Percentiles rank a stretch among this genome's conserved stretches.
Evolutionary conservation across 2,329 filamentous ascomycete genomes (phyloP).

Genomic region (Colletotrichum spaethianum): DNA sequence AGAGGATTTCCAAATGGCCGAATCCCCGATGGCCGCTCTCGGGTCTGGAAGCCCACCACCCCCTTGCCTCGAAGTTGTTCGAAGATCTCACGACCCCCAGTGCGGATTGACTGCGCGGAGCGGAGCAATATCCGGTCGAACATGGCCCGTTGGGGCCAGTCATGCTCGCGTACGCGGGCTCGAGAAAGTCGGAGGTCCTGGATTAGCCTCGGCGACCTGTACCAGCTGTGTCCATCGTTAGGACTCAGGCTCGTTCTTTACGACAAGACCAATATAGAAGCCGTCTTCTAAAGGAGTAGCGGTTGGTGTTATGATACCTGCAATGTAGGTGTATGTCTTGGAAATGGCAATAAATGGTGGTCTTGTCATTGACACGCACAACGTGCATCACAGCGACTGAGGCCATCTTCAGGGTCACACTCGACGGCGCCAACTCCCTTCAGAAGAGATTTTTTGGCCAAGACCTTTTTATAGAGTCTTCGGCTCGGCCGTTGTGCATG

Average conservation of each 20-base stretch:
- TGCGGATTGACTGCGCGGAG: conserved; percentile 47
- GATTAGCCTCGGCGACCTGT: no score
- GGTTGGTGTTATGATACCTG: not conserved
- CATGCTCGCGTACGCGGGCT: conserved; percentile 56
- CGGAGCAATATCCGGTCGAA: conserved; percentile 52
- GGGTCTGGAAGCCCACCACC: conserved; percentile 51
- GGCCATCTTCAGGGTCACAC: conserved; percentile 2
- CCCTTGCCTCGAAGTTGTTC: conserved; percentile 48
- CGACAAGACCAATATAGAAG: not conserved
- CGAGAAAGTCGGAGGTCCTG: conserved; percentile 51
- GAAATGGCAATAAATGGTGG: not conserved
- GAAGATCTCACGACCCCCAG: conserved; percentile 51
- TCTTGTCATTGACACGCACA: not conserved
- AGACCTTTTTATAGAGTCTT: conserved; percentile 2
- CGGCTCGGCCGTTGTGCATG: no score
- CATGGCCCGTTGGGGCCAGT: conserved; percentile 53
- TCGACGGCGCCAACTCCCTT: not conserved
- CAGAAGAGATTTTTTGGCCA: conserved; percentile 23
- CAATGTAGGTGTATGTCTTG: no score
- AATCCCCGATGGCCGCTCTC: conserved; percentile 41
- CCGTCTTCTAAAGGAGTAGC: not conserved
- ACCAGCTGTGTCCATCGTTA: conserved; percentile 27
- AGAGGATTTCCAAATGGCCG: conserved; percentile 53
- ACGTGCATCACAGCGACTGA: not conserved
- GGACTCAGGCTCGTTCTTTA: not conserved